A percentile compares a stretch with the other conserved stretches of the same genome.
Evolutionary conservation across 345 rosid species (phyloP).

Genomic region (Turnera subulata): DNA sequence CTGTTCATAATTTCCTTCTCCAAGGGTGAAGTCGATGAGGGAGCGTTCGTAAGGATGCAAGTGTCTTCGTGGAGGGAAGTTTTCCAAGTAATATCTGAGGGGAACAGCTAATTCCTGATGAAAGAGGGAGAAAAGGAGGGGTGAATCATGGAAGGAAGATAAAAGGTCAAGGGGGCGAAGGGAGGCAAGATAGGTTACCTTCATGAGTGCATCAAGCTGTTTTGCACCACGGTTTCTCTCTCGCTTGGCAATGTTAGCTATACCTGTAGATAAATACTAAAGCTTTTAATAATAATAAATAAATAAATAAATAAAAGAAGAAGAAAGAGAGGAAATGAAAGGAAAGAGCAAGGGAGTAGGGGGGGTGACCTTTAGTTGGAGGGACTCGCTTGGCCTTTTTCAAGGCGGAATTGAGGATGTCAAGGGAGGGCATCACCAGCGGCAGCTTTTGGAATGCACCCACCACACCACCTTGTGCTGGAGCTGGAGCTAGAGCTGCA

Average conservation of each 20-base stretch:
- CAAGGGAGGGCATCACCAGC: slow-evolving; percentile 92
- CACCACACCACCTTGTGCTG: no score
- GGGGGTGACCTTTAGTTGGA: slow-evolving; percentile 70
- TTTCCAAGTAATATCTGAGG: slow-evolving; percentile 56
- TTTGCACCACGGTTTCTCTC: slow-evolving; percentile 92
- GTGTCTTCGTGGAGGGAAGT: slow-evolving; percentile 60
- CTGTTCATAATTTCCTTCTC: slow-evolving; percentile 94
- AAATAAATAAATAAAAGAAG: not conserved
- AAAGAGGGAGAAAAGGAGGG: no score
- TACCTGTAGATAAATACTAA: slow-evolving; percentile 44
- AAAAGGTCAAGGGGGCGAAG: no score
- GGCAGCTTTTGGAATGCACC: slow-evolving; percentile 97
- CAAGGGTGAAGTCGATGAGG: slow-evolving; percentile 86
- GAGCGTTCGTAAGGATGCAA: slow-evolving; percentile 93
- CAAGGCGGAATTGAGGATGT: slow-evolving; percentile 64
- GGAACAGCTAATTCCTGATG: slow-evolving; percentile 85
- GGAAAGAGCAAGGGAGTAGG: not conserved
- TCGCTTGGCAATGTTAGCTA: slow-evolving; percentile 84
- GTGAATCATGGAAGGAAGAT: slow-evolving; percentile 3
- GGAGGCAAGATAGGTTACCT: no score
- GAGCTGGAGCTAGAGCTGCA: slow-evolving; percentile 24
- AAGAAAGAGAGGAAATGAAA: not conserved
- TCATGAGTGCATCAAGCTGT: slow-evolving; percentile 96
- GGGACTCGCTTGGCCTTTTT: slow-evolving; percentile 70
- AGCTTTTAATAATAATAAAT: slow-evolving; percentile 6